Base-by-base conservation (phyloP, 2,329 filamentous ascomycete species). In the Fusarium abutilonis region DNA sequence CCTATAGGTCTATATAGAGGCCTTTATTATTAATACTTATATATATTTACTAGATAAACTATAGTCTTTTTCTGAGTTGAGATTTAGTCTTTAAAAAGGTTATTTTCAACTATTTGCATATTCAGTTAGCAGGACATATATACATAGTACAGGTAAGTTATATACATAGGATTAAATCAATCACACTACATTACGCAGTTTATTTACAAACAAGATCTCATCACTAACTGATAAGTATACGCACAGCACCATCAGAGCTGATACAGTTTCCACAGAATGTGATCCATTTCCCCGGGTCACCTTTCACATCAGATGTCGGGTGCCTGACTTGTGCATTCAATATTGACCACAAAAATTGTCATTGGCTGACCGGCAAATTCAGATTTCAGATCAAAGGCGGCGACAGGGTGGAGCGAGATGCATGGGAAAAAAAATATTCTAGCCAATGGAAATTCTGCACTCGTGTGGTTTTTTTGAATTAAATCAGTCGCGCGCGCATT, bases 391-490 rank as follows among this genome's bases (percentile, higher is more conserved):
- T 44, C n/a, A 56, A 43, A 44, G 38, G 52, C 29, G 38, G 41
- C 41, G 39, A 48, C 40, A 38, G 42, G 54, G 60, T 48, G 52
- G 62, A 19, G 17, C 15, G 39, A 17, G 44, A 26, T 17, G 49
- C 47, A 46, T 35, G 56, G 49, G 46, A 44, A 44, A 28, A 28
- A 31, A 9, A 43, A 55, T 52, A 40, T 54, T 61, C 29, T 49
- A 35, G 38, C 70, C 70, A 72, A 72, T 72, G 15, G 54, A 71
- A 72, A 72, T 63, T 72, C 62, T 52, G 69, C 63, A 60, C 59
- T 40, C 52, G 40, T 53, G 52, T 38, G 38, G 39, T 56, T 67
- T 72, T 34, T 34, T 56, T 64, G 62, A 56, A 56, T 45, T 44
- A 39, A 26, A 47, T 47, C 43, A 53, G 36, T 49, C 56, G 34